Evolutionary conservation across 768 basidiomycete species (phyloP), one percentile per base, ranked within the genome.

Genomic region (Trametes punicea): DNA sequence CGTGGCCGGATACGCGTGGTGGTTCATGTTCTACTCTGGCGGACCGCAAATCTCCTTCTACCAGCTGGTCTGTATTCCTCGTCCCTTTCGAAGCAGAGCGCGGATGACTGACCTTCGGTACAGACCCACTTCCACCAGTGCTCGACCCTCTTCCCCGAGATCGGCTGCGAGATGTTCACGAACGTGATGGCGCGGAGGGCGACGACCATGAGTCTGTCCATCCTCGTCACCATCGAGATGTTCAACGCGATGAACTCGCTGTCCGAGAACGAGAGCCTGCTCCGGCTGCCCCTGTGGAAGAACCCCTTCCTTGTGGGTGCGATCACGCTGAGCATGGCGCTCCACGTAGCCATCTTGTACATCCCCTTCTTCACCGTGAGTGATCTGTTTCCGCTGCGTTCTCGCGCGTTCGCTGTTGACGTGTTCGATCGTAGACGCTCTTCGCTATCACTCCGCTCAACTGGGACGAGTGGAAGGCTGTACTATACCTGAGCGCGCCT

Each of bases 51-150:
- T 99, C 66, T 80, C 90, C 3, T 98, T 90, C 78, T 77, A 91
- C 66, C 92, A 99, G 73, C 76, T 99, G 59, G 95, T 97, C 64
- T 67, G 90, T 80, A 46, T 42, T 51, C 26, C 55, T 31, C 18
- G 20, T 25, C 25, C 23, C n/a, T 16, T 18, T 2, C 25, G 30
- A 6, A 26, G 38, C 30, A 6, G 46, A 15, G 46, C 30, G n/a
- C 8, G 6, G 57, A 3, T 41, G 44, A 45, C 38, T 18, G 36
- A 33, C 25, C 56, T 27, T 27, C 26, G 47, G n/a, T 50, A 29
- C 57, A 97, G 94, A 96, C 93, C 2, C 85, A 99, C 71, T 99
- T 98, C 82, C 96, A 99, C 71, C 83, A 92, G 74, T 99, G 96
- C 67, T 77, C 87, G 2, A 51, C 80, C 9, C 65, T 78, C 54